Conservation (phyloP, 2,329 filamentous ascomycete genomes). For the Penicillium sp. region DNA sequence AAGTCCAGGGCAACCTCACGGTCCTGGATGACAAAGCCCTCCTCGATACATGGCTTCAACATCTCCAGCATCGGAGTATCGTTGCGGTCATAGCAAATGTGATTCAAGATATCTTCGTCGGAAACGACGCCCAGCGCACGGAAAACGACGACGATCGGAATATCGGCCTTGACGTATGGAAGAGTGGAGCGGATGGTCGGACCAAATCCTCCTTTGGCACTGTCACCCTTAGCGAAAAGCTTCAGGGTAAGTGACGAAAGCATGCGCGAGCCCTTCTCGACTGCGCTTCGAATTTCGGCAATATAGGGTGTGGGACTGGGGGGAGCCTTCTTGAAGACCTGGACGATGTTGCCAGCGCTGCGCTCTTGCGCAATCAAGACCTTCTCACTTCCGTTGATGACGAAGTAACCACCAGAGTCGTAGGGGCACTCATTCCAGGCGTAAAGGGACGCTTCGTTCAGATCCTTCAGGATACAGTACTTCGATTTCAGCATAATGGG, state of each 20-base stretch:
- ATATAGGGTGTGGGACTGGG: slow-evolving; percentile 91
- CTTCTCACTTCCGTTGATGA: slow-evolving; percentile 99
- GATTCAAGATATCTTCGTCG: slow-evolving; percentile 95
- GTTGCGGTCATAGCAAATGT: slow-evolving; percentile 93
- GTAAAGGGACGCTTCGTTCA: slow-evolving; percentile 83
- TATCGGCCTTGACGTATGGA: slow-evolving; percentile 89
- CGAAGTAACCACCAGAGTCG: slow-evolving; percentile 97
- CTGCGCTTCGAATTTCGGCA: slow-evolving; percentile 91
- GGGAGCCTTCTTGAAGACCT: slow-evolving; percentile 96
- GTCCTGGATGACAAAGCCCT: slow-evolving; percentile 94
- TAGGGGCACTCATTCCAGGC: slow-evolving; percentile 95
- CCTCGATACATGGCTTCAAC: slow-evolving; percentile 94
- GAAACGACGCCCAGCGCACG: slow-evolving; percentile 92
- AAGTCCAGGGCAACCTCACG: slow-evolving; percentile 91
- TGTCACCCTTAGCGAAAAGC: slow-evolving; percentile 80
- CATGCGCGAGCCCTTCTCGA: slow-evolving; percentile 92
- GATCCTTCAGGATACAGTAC: slow-evolving; percentile 83
- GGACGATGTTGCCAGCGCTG: slow-evolving; percentile 96
- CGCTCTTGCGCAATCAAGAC: slow-evolving; percentile 97
- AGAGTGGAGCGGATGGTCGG: slow-evolving; percentile 87
- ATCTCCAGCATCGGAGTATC: slow-evolving; percentile 98
- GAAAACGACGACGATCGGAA: slow-evolving; percentile 94
- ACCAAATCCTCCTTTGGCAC: slow-evolving; percentile 74
- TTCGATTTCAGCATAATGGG: slow-evolving; percentile 98
- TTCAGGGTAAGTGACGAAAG: slow-evolving; percentile 93